Conservation (phyloP, 1,139 yeast genomes). For the Suhomyces terraborum region DNA sequence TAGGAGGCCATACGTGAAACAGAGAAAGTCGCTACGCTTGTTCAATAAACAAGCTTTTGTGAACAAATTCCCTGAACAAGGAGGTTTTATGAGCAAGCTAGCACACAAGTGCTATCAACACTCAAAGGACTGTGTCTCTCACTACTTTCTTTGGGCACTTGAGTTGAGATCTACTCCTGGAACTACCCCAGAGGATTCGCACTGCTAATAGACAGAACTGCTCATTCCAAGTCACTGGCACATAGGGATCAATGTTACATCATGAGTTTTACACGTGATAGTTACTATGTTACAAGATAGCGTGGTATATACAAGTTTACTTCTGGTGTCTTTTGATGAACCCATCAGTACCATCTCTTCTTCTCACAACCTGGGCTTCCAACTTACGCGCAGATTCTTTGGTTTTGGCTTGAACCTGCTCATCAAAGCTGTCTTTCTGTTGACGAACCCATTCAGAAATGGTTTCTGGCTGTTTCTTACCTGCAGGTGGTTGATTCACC, state of each 20-base stretch:
- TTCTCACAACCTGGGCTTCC: slow-evolving; percentile 43
- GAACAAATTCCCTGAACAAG: too few relatives aligned
- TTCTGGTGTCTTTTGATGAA: slow-evolving; percentile 45
- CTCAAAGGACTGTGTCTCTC: too few relatives aligned
- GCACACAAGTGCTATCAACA: too few relatives aligned
- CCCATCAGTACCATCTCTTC: slow-evolving; percentile 33
- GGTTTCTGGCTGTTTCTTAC: slow-evolving; percentile 33
- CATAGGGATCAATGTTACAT: not conserved
- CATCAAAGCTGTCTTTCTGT: slow-evolving; percentile 34
- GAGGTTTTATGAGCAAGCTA: too few relatives aligned
- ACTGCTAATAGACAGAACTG: too few relatives aligned
- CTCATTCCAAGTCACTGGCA: too few relatives aligned
- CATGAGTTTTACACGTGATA: not conserved
- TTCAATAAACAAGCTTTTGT: too few relatives aligned
- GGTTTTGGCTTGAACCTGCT: slow-evolving; percentile 38
- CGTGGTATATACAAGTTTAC: slow-evolving; percentile 11
- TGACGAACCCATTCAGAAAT: slow-evolving; percentile 44
- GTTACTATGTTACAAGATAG: slow-evolving; percentile 10
- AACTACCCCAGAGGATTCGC: too few relatives aligned
- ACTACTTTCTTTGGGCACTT: too few relatives aligned
- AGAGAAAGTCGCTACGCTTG: too few relatives aligned
- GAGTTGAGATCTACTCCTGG: too few relatives aligned
- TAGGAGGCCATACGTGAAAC: too few relatives aligned
- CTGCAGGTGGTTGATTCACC: slow-evolving; percentile 40
- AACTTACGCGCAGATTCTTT: slow-evolving; percentile 40